Evolutionary conservation across 2,329 filamentous ascomycete species (phyloP).

Genomic region (Ophiostoma pallidulum): DNA sequence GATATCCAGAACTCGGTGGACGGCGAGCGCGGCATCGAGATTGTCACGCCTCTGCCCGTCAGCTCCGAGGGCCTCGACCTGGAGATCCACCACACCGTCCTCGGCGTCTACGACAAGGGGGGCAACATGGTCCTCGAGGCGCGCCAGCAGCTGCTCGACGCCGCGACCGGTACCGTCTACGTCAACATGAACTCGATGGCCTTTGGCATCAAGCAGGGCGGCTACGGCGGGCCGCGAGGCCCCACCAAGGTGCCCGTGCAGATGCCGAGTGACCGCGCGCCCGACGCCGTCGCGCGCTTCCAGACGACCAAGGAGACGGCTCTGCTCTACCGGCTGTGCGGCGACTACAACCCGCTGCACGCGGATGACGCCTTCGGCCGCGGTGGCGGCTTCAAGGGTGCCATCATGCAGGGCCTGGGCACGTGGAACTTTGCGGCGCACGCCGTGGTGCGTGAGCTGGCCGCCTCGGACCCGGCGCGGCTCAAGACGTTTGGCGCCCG

Average conservation of each 20-base stretch:
- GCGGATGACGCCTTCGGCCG: conserved; percentile 33
- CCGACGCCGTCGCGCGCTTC: conserved; percentile 29
- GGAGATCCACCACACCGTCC: conserved; percentile 30
- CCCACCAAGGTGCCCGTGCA: conserved; percentile 24
- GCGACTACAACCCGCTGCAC: conserved; percentile 41
- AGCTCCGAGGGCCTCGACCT: conserved; percentile 28
- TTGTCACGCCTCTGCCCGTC: conserved; percentile 28
- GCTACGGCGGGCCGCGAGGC: conserved; percentile 34
- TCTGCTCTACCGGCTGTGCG: conserved; percentile 35
- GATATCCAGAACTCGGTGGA: conserved; percentile 33
- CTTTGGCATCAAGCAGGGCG: conserved; percentile 37
- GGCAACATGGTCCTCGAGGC: conserved; percentile 34
- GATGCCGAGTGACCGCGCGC: conserved; percentile 24
- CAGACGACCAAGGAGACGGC: conserved; percentile 31
- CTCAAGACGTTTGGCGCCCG: conserved; percentile 34
- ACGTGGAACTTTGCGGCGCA: conserved; percentile 40
- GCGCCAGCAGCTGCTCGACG: conserved; percentile 30
- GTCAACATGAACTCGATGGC: conserved; percentile 29
- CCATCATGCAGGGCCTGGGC: conserved; percentile 36
- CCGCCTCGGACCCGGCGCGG: conserved; percentile 29
- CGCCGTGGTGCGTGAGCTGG: conserved; percentile 31
- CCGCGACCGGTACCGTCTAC: conserved; percentile 29
- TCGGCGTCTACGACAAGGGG: conserved; percentile 38
- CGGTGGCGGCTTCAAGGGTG: conserved; percentile 34
- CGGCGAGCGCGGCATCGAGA: conserved; percentile 31